These are phyloP conservation scores for Physcomitrellopsis africana DNA, from an alignment of 225 moss, liverwort and hornwort species.

Conservation along the genomic window DNA sequence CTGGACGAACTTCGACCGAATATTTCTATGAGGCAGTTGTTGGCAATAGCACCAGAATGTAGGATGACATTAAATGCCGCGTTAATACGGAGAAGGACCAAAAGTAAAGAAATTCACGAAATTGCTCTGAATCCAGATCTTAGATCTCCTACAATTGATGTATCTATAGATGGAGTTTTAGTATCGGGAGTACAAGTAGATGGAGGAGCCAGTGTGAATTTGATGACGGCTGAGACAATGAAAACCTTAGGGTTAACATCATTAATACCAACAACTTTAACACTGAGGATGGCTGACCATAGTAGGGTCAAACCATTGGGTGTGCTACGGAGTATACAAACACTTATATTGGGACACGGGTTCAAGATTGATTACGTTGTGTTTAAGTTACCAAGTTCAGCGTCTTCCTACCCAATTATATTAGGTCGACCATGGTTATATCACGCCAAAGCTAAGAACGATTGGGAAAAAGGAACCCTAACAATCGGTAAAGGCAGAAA, in stretches of 20 bases:
- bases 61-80: neutral
- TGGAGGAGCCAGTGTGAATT: constrained; percentile 11
- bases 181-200: no score
- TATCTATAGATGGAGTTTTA: neutral
- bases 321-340: neutral
- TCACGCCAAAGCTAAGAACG: neutral
- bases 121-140: constrained; percentile 1
- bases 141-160: constrained; percentile 6
- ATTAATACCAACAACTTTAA: neutral
- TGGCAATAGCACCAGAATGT: neutral
- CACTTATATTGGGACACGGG: accelerated
- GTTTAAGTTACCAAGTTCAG: neutral
- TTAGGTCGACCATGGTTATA: neutral
- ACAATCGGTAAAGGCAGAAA: no score
- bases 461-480: no score
- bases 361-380: constrained; percentile 3
- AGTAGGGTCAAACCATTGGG: constrained; percentile 15
- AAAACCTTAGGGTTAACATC: neutral
- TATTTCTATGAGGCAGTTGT: constrained; percentile 2
- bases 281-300: neutral
- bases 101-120: no score
- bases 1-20: neutral
- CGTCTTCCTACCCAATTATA: neutral
- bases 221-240: constrained; percentile 2
- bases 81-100: neutral